Evolutionary conservation across 1,284 basidiomycete genomes (phyloP).

Genomic region (Sanghuangporus baumii): DNA sequence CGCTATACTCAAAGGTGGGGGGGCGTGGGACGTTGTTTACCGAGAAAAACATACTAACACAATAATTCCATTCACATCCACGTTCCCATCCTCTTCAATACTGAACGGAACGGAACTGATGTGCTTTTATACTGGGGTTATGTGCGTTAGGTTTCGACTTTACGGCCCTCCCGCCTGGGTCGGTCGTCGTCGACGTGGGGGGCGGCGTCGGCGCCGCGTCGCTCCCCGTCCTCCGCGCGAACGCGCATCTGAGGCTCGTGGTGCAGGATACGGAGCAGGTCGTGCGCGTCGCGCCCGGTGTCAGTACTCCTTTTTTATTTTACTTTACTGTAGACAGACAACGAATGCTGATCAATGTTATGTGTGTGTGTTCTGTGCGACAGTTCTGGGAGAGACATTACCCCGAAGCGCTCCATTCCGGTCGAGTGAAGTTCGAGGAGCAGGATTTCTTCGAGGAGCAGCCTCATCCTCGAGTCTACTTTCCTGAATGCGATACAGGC

Average conservation of each 20-base stretch:
- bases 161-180: conserved; percentile 5
- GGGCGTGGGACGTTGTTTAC: no score
- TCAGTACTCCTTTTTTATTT: no score
- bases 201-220: conserved; percentile 20
- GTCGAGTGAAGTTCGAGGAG: conserved; percentile 21
- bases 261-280: conserved; percentile 20
- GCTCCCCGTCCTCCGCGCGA: conserved; percentile 13
- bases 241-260: conserved; percentile 19
- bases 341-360: no score
- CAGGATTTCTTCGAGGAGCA: conserved; percentile 14
- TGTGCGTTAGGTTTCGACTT: conserved; percentile 17
- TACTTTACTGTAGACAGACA: no score
- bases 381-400: conserved; percentile 24
- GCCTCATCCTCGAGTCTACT: background rate
- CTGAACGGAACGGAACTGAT: background rate
- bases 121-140: background rate
- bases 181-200: conserved; percentile 22
- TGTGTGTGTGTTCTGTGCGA: no score
- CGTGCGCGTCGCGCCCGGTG: background rate
- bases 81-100: no score
- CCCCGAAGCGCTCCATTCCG: conserved; percentile 21
- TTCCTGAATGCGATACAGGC: background rate
- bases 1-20: conserved; percentile 6
- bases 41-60: no score
- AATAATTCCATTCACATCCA: no score